These are phyloP conservation scores for Podospora tetraspora DNA, from an alignment of 495 filamentous ascomycete species.

Conservation along the genomic window DNA sequence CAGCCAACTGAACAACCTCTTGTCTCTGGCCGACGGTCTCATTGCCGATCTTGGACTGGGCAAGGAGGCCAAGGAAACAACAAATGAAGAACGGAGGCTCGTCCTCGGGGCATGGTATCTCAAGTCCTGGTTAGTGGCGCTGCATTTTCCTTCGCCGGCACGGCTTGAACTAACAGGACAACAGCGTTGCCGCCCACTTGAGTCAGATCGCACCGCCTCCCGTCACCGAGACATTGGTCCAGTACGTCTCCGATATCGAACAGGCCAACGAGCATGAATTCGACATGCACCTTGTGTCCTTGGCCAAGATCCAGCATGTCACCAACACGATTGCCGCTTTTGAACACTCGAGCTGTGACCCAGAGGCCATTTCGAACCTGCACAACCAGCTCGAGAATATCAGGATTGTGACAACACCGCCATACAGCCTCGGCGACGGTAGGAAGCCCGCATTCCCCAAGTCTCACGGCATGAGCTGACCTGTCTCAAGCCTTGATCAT, in stretches of 20 bases:
- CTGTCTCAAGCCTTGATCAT: constrained; percentile 23
- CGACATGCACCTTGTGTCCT: constrained; percentile 30
- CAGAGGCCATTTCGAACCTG: constrained; percentile 14
- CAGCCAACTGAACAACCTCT: constrained; percentile 40
- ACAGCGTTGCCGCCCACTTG: constrained; percentile 25
- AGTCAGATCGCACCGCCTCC: constrained; percentile 29
- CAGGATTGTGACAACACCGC: background rate
- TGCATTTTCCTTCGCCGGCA: background rate
- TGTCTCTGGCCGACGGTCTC: constrained; percentile 42
- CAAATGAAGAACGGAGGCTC: constrained; percentile 32
- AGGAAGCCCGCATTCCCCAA: background rate
- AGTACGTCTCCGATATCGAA: constrained; percentile 34
- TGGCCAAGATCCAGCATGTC: constrained; percentile 36
- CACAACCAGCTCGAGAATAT: background rate
- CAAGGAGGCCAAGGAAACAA: constrained; percentile 13
- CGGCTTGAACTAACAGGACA: background rate
- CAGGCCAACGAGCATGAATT: constrained; percentile 27
- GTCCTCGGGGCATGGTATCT: constrained; percentile 41
- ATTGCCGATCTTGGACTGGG: constrained; percentile 43
- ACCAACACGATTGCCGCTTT: constrained; percentile 33
- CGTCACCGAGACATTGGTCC: constrained; percentile 33
- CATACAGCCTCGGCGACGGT: background rate
- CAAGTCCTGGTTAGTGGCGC: constrained; percentile 32
- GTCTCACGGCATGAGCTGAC: background rate
- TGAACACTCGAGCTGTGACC: constrained; percentile 15